These are phyloP conservation scores for Ceratobasidium theobromae DNA, from an alignment of 1,284 basidiomycete species.

Conservation along the genomic window DNA sequence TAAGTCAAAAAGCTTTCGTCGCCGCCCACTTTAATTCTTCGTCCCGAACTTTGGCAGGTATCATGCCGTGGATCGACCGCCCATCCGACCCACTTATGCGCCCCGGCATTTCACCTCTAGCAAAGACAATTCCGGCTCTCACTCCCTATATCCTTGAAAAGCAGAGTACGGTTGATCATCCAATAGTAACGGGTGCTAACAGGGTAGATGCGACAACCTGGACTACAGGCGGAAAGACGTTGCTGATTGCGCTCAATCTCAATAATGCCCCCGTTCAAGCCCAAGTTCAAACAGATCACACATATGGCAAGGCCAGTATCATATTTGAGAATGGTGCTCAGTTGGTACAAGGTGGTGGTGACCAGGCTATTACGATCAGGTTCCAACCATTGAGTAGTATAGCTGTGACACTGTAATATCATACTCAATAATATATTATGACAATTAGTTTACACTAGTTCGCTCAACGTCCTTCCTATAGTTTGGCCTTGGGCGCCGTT, in stretches of 20 bases:
- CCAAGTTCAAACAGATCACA: slow-evolving; percentile 29
- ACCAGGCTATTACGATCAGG: neutral
- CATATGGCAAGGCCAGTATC: neutral
- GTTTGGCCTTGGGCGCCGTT: slow-evolving; percentile 21
- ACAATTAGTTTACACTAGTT: neutral
- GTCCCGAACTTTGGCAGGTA: slow-evolving; percentile 45
- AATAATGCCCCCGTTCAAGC: slow-evolving; percentile 34
- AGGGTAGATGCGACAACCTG: slow-evolving; percentile 26
- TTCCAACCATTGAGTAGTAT: slow-evolving; percentile 28
- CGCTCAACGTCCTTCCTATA: neutral
- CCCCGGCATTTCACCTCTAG: slow-evolving; percentile 55
- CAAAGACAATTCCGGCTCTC: slow-evolving; percentile 48
- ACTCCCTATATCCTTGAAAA: slow-evolving; percentile 46
- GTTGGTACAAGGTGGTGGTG: neutral
- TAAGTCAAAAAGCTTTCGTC: slow-evolving; percentile 38
- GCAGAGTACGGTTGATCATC: neutral
- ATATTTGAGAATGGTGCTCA: slow-evolving; percentile 20
- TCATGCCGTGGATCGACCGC: slow-evolving; percentile 70
- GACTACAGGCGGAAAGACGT: slow-evolving; percentile 12
- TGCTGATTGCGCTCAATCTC: slow-evolving; percentile 34
- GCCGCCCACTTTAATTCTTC: neutral
- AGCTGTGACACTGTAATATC: neutral
- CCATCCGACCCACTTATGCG: slow-evolving; percentile 59
- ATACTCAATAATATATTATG: neutral
- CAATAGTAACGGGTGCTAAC: neutral